Conservation (phyloP, 2,329 filamentous ascomycete genomes). For the Neocatenulostroma microsporum region DNA sequence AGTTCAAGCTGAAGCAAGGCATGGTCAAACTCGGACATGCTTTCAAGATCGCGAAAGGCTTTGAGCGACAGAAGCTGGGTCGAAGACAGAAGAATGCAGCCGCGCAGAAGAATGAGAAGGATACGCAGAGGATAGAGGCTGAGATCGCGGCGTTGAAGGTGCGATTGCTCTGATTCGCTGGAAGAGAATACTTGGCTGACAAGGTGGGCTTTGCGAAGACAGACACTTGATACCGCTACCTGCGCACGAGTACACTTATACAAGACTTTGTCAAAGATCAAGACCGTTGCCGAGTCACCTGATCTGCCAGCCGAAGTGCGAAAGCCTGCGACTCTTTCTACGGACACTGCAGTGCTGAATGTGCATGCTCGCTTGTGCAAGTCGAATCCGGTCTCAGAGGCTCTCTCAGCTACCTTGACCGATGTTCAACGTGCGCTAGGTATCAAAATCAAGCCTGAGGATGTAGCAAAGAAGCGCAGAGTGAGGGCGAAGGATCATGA, state of each 20-base stretch:
- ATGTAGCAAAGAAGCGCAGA: slow-evolving; percentile 19
- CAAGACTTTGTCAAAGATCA: slow-evolving; percentile 51
- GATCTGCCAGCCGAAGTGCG: slow-evolving; percentile 38
- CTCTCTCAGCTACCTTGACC: slow-evolving; percentile 39
- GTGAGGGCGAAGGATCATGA: slow-evolving; percentile 22
- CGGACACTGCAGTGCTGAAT: slow-evolving; percentile 46
- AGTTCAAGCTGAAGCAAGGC: slow-evolving; percentile 46
- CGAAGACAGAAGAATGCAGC: slow-evolving; percentile 52
- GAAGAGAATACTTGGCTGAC: slow-evolving; percentile 6
- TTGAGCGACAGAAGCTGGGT: slow-evolving; percentile 67
- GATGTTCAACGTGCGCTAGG: slow-evolving; percentile 36
- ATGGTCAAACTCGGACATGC: slow-evolving; percentile 57
- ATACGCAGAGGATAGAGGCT: slow-evolving; percentile 54
- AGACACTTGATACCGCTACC: slow-evolving; percentile 44
- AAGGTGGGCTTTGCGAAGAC: slow-evolving; percentile 9
- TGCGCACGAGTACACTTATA: slow-evolving; percentile 49
- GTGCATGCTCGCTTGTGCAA: slow-evolving; percentile 54
- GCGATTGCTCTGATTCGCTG: slow-evolving; percentile 9
- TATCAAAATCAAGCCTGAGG: slow-evolving; percentile 15
- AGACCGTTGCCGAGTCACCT: slow-evolving; percentile 47
- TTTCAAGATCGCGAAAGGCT: slow-evolving; percentile 64
- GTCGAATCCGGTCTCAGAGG: slow-evolving; percentile 51
- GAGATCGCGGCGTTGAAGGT: slow-evolving; percentile 55
- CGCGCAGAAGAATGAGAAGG: slow-evolving; percentile 36
- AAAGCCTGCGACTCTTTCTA: slow-evolving; percentile 32